These are phyloP conservation scores for Lachnellula arida DNA, from an alignment of 2,329 filamentous ascomycete species.

Conservation along the genomic window DNA sequence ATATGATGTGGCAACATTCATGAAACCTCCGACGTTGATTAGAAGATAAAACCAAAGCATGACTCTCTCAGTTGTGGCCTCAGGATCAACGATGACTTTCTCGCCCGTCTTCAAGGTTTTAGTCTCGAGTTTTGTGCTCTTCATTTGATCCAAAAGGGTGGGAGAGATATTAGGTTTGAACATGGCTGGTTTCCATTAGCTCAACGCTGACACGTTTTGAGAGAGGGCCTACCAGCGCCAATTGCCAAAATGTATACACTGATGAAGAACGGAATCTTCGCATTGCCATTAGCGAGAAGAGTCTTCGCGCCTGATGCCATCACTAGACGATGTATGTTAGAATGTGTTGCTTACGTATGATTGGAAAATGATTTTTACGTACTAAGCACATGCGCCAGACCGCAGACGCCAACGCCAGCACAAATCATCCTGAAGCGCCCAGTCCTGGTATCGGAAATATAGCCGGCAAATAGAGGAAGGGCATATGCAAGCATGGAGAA, in stretches of 20 bases:
- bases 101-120: conserved; percentile 50
- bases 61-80: conserved; percentile 48
- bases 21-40: conserved; percentile 60
- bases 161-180: conserved; percentile 69
- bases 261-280: conserved; percentile 44
- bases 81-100: conserved; percentile 56
- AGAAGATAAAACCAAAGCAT: conserved; percentile 57
- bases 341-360: conserved; percentile 31
- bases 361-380: conserved; percentile 17
- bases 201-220: conserved; percentile 44
- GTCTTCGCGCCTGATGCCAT: conserved; percentile 18
- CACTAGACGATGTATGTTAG: conserved; percentile 33
- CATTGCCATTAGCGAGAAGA: conserved; percentile 49
- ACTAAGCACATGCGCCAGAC: conserved; percentile 49
- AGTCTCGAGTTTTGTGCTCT: conserved; percentile 35
- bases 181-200: conserved; percentile 41
- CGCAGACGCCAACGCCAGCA: conserved; percentile 44
- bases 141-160: conserved; percentile 54
- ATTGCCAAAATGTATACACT: conserved; percentile 25
- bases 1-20: conserved; percentile 41
- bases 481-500: conserved; percentile 47
- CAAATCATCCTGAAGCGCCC: conserved; percentile 62
- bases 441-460: conserved; percentile 57
- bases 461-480: conserved; percentile 43
- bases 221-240: conserved; percentile 40